These are phyloP conservation scores for Kwoniella shivajii DNA, from an alignment of 1,284 basidiomycete genomes.

Conservation along the genomic window DNA sequence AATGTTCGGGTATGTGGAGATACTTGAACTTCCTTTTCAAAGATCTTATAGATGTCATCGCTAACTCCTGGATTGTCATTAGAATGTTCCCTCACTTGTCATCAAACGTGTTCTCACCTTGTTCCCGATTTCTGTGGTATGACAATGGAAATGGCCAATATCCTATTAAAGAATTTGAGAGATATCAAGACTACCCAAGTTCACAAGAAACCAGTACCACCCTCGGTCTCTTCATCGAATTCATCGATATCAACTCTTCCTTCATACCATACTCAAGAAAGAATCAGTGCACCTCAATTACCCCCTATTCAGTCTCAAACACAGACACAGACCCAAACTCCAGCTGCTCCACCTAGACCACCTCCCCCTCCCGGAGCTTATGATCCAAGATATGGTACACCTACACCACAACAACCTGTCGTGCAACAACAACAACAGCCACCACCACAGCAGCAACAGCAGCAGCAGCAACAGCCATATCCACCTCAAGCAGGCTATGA, in stretches of 20 bases:
- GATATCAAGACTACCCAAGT: slow-evolving; percentile 64
- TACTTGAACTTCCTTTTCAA: background rate
- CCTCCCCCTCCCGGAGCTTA: slow-evolving; percentile 24
- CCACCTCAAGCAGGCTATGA: slow-evolving; percentile 36
- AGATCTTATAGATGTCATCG: background rate
- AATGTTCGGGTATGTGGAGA: slow-evolving; percentile 66
- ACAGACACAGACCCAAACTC: slow-evolving; percentile 21
- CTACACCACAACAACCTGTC: slow-evolving; percentile 56
- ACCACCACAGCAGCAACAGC: slow-evolving; percentile 35
- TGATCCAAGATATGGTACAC: slow-evolving; percentile 40
- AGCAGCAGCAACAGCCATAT: slow-evolving; percentile 55
- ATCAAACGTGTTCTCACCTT: slow-evolving; percentile 95
- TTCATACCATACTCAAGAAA: slow-evolving; percentile 29
- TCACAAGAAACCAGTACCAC: slow-evolving; percentile 37
- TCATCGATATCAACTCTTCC: slow-evolving; percentile 37
- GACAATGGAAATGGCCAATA: slow-evolving; percentile 99
- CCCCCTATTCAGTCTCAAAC: slow-evolving; percentile 22
- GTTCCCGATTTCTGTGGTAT: slow-evolving; percentile 99
- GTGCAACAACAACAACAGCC: slow-evolving; percentile 58
- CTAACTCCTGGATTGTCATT: slow-evolving; percentile 2
- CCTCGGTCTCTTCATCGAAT: slow-evolving; percentile 30
- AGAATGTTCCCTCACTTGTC: slow-evolving; percentile 95
- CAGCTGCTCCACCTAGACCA: slow-evolving; percentile 27
- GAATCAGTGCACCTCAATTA: slow-evolving; percentile 21
- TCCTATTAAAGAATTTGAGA: slow-evolving; percentile 83